phyloP scores from a whole-genome alignment of 768 basidiomycete species.

The Termitomyces sp. region DNA sequence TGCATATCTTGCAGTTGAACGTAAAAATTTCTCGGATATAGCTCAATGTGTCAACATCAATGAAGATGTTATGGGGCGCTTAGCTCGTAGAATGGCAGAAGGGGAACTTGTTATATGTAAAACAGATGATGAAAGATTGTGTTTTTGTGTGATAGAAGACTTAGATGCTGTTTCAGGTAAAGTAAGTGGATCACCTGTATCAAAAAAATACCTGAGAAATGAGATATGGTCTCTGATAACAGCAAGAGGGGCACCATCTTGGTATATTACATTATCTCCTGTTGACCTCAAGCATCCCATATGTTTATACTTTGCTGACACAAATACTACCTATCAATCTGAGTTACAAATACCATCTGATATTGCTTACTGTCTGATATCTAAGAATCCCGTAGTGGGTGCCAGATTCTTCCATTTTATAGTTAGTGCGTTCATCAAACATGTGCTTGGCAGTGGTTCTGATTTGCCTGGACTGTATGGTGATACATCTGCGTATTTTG shows the following conservation, averaged over 20 bases:
- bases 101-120: not conserved
- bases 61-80: too few relatives aligned
- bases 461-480: constrained; percentile 25
- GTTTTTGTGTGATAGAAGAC: constrained; percentile 29
- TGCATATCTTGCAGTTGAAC: constrained; percentile 24
- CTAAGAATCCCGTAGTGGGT: constrained; percentile 23
- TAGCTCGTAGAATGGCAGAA: too few relatives aligned
- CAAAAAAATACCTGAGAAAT: constrained; percentile 25
- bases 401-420: constrained; percentile 31
- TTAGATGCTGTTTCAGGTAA: constrained; percentile 31
- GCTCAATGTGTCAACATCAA: constrained; percentile 13
- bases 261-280: constrained; percentile 32
- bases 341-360: not conserved
- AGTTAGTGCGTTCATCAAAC: constrained; percentile 20
- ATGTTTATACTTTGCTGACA: constrained; percentile 29
- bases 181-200: constrained; percentile 23
- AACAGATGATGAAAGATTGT: constrained; percentile 21
- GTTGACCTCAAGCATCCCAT: constrained; percentile 27
- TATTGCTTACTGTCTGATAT: constrained; percentile 1
- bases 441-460: constrained; percentile 18
- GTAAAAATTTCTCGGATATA: constrained; percentile 19
- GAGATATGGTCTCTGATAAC: constrained; percentile 28
- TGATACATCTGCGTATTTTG: constrained; percentile 24
- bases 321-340: constrained; percentile 16
- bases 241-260: constrained; percentile 23